Evolutionary conservation across 192 early-diverging fungal species (phyloP), one percentile per base, ranked within the genome.

Genomic region (Mycoemilia scoparia): DNA sequence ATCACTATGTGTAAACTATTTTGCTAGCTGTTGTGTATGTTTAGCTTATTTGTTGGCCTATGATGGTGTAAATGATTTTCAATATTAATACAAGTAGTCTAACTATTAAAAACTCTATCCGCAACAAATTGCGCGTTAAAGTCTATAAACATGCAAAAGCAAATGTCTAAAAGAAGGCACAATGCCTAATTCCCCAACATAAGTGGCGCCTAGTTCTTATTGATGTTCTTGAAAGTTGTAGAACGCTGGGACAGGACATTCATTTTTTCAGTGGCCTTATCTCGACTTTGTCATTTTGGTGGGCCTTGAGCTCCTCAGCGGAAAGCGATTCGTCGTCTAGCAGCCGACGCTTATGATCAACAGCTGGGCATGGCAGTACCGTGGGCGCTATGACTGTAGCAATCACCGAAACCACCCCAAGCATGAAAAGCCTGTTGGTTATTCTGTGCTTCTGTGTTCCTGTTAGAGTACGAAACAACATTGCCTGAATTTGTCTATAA

Each of bases 291-390:
- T 3, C 24, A 30, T 13, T 10, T 18, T 16, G 5, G 18, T 20
- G n/a, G 19, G n/a, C 9, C 5, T 38, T 23, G 0, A 21, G 8
- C 21, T 25, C 46, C 32, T 34, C 35, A 5, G 38, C 26, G n/a
- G n/a, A n/a, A n/a, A n/a, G n/a, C 5, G 21, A 21, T 14, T 39
- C 22, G 16, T 45, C 39, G 37, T 32, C 41, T 21, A 56, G 53
- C 25, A 62, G 27, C 3, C 45, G 53, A 23, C 36, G 48, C 8
- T 56, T 43, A n/a, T 54, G 48, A 19, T 28, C 43, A 5, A 52
- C 59, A n/a, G 49, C 59, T 8, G 59, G 59, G 30, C 59, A 62
- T n/a, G 49, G 53, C 12, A 62, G 39, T 12, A 62, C 15, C 34
- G 40, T 62, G 11, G 59, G 49, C 3, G 53, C 59, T n/a, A 54